Percentiles rank a stretch among this genome's conserved stretches.
These are phyloP conservation scores for Pleurotus eryngii DNA, from an alignment of 768 basidiomycete species.

Conservation along the genomic window DNA sequence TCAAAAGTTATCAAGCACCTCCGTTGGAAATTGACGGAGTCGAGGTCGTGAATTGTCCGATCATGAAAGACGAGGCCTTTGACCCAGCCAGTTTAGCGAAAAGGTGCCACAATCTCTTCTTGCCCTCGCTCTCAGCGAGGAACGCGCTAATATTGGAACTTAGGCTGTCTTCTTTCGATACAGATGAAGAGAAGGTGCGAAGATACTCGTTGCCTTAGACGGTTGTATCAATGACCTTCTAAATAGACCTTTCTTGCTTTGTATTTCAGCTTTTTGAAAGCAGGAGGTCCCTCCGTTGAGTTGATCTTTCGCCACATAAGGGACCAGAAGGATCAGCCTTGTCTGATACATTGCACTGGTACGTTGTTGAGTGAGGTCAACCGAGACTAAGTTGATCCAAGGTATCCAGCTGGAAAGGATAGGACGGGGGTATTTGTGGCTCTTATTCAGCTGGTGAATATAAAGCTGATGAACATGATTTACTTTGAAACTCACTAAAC, in stretches of 20 bases:
- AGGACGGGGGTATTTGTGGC: constrained; percentile 37
- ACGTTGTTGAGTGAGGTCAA: not conserved
- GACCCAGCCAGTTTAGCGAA: constrained; percentile 21
- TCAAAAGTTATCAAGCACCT: constrained; percentile 26
- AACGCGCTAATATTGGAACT: too few species aligned
- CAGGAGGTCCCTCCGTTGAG: constrained; percentile 27
- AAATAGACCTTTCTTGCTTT: constrained; percentile 27
- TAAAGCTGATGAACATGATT: not conserved
- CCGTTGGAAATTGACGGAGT: constrained; percentile 28
- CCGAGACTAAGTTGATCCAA: not conserved
- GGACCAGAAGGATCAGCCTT: constrained; percentile 34
- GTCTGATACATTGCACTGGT: constrained; percentile 44
- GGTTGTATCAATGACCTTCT: not conserved
- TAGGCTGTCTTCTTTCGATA: constrained; percentile 25
- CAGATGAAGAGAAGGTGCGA: constrained; percentile 22
- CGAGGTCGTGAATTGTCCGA: constrained; percentile 25
- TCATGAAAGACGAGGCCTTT: constrained; percentile 23
- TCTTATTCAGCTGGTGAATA: constrained; percentile 22
- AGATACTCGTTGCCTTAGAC: not conserved
- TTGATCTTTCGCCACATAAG: constrained; percentile 33
- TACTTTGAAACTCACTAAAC: not conserved
- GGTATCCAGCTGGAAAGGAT: constrained; percentile 38
- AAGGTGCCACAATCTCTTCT: not conserved
- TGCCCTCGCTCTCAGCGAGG: too few species aligned
- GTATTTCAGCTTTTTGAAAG: constrained; percentile 28